Base-by-base conservation (phyloP, 352 stramenopile genomes). In the Phytophthora palmivora region DNA sequence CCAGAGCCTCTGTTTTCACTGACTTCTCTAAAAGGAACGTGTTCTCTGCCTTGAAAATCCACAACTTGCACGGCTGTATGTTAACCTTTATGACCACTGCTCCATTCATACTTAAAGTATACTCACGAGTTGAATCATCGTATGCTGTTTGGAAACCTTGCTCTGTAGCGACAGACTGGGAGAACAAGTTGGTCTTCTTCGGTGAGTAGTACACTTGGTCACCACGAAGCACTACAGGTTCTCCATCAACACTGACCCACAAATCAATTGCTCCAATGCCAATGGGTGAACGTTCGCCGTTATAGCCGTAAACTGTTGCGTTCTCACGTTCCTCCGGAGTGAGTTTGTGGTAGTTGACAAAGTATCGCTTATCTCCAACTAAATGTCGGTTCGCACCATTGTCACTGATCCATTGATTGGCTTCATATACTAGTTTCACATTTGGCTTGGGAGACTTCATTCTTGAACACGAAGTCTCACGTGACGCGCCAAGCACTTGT, bases 331-430 rank as follows among this genome's bases (percentile, higher is more conserved):
- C 33, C 45, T 42, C 4, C 18, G 16, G 39, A 59, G 41, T 28
- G 6, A 51, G 41, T 14, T 49, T 18, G 1, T 24, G 53, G 12
- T 53, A 48, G 3, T 26, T 28, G 5, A 53, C 53, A 26, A 48
- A 61, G 32, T 60, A 52, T 2, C 52, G 14, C 30, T 52, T 60
- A 21, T 52, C 52, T 14, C 52, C 52, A 45, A n/a, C 52, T 5
- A 53, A 14, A 24, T 60, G 32, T 21, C 30, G 41, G 2, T 60
- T 16, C n/a, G 52, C 52, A 12, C 21, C 42, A 15, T 43, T 52
- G 15, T 60, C 52, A 19, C 42, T 52, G 9, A 60, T 32, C 52
- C 32, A 60, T 18, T 18, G 22, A 14, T 52, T 33, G 8, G 52
- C 0, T 2, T 26, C 3, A 18, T 60, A 60, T 42, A 34, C 52